Percentiles rank a stretch among this genome's conserved stretches.
Evolutionary conservation across 345 rosid genomes (phyloP).

Genomic region (Murraya koenigii): DNA sequence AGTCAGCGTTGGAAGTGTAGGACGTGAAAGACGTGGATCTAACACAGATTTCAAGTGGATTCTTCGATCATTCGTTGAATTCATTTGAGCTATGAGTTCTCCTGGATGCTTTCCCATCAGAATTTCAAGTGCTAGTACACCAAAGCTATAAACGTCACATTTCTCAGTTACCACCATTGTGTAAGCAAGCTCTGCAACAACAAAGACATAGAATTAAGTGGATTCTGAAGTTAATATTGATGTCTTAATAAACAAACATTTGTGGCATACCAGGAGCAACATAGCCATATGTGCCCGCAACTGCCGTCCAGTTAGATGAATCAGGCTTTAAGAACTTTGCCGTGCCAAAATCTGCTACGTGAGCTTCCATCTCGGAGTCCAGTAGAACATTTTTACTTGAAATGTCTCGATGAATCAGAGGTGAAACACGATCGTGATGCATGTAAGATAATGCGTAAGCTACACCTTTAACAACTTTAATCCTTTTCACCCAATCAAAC

Average conservation of each 20-base stretch:
- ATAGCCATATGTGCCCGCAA: constrained; percentile 11
- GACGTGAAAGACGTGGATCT: constrained; percentile 11
- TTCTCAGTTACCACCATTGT: constrained; percentile 7
- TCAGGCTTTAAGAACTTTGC: constrained; percentile 8
- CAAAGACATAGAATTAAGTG: background rate
- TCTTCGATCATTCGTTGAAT: constrained; percentile 6
- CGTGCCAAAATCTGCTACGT: constrained; percentile 15
- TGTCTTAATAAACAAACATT: no score
- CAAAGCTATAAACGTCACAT: constrained; percentile 9
- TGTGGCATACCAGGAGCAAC: constrained; percentile 1
- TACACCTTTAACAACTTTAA: constrained; percentile 10
- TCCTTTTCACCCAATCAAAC: constrained; percentile 35
- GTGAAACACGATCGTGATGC: constrained; percentile 19
- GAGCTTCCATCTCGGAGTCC: constrained; percentile 20
- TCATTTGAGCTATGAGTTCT: background rate
- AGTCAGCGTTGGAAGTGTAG: background rate
- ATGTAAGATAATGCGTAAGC: constrained; percentile 14
- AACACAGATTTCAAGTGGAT: constrained; percentile 7
- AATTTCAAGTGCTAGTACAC: constrained; percentile 10
- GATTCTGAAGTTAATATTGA: background rate
- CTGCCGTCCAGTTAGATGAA: constrained; percentile 9
- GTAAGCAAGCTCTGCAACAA: constrained; percentile 6
- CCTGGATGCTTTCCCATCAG: constrained; percentile 8
- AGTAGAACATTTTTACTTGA: constrained; percentile 16
- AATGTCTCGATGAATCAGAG: constrained; percentile 26